Conservation (phyloP, 805 yeast species). For the Wickerhamiella alocasiicola region DNA sequence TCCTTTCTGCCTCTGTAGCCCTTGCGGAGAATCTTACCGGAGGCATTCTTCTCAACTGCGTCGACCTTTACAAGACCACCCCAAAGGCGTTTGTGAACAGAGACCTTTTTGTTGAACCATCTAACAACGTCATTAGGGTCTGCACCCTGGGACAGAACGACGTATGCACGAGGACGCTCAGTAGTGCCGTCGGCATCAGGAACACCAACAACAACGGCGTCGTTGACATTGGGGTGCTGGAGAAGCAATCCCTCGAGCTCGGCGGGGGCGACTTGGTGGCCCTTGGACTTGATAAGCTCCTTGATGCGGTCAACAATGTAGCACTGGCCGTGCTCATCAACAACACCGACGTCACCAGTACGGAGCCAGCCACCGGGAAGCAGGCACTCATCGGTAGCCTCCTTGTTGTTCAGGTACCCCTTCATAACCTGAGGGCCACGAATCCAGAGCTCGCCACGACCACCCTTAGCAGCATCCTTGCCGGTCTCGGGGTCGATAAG, state of each 20-base stretch:
- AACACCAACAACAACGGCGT: slow-evolving; percentile 80
- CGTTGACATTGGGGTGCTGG: slow-evolving; percentile 66
- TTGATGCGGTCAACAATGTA: slow-evolving; percentile 49
- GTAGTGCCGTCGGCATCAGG: slow-evolving; percentile 65
- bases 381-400: slow-evolving; percentile 36
- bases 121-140: slow-evolving; percentile 21
- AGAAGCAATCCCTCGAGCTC: slow-evolving; percentile 80
- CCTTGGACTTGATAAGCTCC: slow-evolving; percentile 54
- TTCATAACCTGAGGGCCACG: slow-evolving; percentile 45
- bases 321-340: slow-evolving; percentile 30
- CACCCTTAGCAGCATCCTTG: slow-evolving; percentile 40
- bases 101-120: slow-evolving; percentile 29
- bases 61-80: slow-evolving; percentile 52
- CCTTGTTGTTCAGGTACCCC: slow-evolving; percentile 38
- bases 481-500: slow-evolving; percentile 29
- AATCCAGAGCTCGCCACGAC: slow-evolving; percentile 42
- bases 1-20: slow-evolving; percentile 48
- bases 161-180: slow-evolving; percentile 36
- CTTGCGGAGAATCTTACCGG: slow-evolving; percentile 92
- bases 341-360: slow-evolving; percentile 44
- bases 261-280: slow-evolving; percentile 89
- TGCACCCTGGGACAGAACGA: slow-evolving; percentile 20
- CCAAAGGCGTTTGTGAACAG: slow-evolving; percentile 30
- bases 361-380: slow-evolving; percentile 42
- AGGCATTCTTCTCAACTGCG: slow-evolving; percentile 85